Percentiles rank a stretch among this genome's conserved stretches.
phyloP scores from a whole-genome alignment of 2,329 filamentous ascomycete genomes.

The Penicillium occitanis region DNA sequence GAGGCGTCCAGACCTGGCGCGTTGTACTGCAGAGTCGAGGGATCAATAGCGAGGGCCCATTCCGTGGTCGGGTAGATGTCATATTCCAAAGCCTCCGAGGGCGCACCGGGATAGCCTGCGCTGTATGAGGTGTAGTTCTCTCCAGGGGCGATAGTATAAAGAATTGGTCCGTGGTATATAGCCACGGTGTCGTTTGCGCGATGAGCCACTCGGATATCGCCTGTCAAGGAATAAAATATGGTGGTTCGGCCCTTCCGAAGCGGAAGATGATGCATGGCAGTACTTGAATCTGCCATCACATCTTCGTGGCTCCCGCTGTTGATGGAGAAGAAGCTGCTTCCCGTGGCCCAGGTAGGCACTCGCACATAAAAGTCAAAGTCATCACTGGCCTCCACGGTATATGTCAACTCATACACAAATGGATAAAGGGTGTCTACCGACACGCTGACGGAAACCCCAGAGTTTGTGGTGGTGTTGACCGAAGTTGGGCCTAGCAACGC shows the following conservation, averaged over 20 bases:
- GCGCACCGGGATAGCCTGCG: slow-evolving; percentile 30
- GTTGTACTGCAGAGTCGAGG: slow-evolving; percentile 36
- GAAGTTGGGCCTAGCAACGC: slow-evolving; percentile 51
- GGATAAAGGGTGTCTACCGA: slow-evolving; percentile 54
- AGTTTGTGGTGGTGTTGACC: slow-evolving; percentile 41
- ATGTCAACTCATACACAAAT: slow-evolving; percentile 43
- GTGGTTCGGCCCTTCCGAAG: slow-evolving; percentile 36
- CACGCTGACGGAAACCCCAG: slow-evolving; percentile 42
- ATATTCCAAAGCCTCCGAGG: slow-evolving; percentile 36
- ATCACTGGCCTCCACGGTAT: slow-evolving; percentile 39
- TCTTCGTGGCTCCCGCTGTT: slow-evolving; percentile 24
- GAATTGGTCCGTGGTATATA: slow-evolving; percentile 47
- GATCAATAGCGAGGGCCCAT: slow-evolving; percentile 36
- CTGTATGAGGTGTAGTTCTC: slow-evolving; percentile 30
- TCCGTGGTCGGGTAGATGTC: slow-evolving; percentile 34
- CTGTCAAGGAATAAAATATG: slow-evolving; percentile 36
- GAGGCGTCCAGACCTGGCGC: slow-evolving; percentile 20
- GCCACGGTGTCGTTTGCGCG: slow-evolving; percentile 47
- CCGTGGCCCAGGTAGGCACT: slow-evolving; percentile 47
- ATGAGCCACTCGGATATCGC: slow-evolving; percentile 34
- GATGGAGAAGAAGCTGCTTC: slow-evolving; percentile 27
- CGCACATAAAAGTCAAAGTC: slow-evolving; percentile 49
- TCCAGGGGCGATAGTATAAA: slow-evolving; percentile 46
- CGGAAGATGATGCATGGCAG: slow-evolving; percentile 41
- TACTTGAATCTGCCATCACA: slow-evolving; percentile 34